Base-by-base conservation (phyloP, 306 rosid genomes). In the Herpetospermum pedunculosum region DNA sequence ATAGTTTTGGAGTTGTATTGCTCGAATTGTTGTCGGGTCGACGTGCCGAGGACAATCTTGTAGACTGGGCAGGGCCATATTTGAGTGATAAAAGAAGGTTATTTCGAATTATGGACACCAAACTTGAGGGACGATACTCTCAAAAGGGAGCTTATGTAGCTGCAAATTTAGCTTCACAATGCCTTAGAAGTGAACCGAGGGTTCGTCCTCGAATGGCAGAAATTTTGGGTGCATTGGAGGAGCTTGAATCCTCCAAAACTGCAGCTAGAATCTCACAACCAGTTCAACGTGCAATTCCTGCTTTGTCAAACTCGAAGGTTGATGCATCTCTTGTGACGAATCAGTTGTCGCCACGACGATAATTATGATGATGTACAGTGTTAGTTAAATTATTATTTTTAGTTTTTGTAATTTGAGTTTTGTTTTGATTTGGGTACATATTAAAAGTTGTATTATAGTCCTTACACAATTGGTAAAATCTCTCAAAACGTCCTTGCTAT, bases 1-100 rank as follows among this genome's bases (percentile, higher is more conserved):
- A 94, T 72, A 91, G 99, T 59, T 94, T 91, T 70, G 99, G 97
- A 25, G 99, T 94, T 25, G 99, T 94, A 75, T 57, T 94, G 71
- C 83, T 91, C 23, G 99, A 94, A 75, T 87, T 94, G 25, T 44
- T 94, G 60, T 85, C 96, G 0, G 99, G 99, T 62, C 79, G 90
- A 62, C 90, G 92, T 2, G 97, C 97, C 40, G 99, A 94, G 68
- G 96, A 88, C 76, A 85, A 88, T 70, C 83, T 94, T 48, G 99
- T 94, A 15, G 92, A 94, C 11, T 88, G 99, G 99, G 93, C 96
- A 35, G 89, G 37, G 44, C 99, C 95, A 29, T 94, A 91, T 76
- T 74, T 94, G 43, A 78, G 87, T 5, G 99, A 94, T 47, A 91
- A 82, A 60, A 48, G 97, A 68, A 91, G 81, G 78, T 72, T 89